A percentile compares a stretch with the other conserved stretches of the same genome.
These are phyloP conservation scores for Amanita pallidorosea DNA, from an alignment of 768 basidiomycete genomes.

Conservation along the genomic window DNA sequence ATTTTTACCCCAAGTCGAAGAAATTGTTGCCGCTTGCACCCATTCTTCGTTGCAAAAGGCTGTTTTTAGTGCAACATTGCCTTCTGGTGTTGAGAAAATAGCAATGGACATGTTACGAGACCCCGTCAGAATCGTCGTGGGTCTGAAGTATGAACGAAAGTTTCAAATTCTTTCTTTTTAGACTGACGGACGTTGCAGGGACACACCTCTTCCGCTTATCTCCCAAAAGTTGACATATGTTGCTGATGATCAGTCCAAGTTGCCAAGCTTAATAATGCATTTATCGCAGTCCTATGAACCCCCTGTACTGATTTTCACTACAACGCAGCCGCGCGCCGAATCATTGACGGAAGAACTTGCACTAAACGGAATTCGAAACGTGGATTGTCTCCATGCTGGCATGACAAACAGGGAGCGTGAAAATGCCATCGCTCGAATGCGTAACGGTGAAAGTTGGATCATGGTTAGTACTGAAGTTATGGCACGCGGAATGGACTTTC, in stretches of 20 bases:
- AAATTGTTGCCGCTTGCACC: slow-evolving; percentile 72
- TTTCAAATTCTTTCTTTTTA: background rate
- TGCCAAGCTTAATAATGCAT: slow-evolving; percentile 77
- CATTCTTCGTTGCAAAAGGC: slow-evolving; percentile 67
- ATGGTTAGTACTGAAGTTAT: slow-evolving; percentile 96
- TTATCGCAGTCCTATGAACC: slow-evolving; percentile 79
- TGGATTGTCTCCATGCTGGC: slow-evolving; percentile 87
- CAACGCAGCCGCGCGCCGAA: slow-evolving; percentile 75
- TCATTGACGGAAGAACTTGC: slow-evolving; percentile 76
- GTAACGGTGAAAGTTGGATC: slow-evolving; percentile 86
- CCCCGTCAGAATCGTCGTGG: slow-evolving; percentile 91
- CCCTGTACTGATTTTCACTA: slow-evolving; percentile 86
- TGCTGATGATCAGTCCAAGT: slow-evolving; percentile 88
- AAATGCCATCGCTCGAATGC: slow-evolving; percentile 76
- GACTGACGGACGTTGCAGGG: slow-evolving; percentile 35
- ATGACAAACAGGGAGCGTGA: slow-evolving; percentile 83
- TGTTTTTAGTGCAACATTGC: slow-evolving; percentile 92
- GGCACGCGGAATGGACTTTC: slow-evolving; percentile 98
- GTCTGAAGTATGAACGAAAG: slow-evolving; percentile 65
- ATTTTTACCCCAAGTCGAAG: slow-evolving; percentile 82
- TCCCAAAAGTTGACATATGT: slow-evolving; percentile 84
- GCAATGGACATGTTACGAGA: slow-evolving; percentile 79
- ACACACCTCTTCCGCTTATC: slow-evolving; percentile 90
- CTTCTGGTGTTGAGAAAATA: slow-evolving; percentile 76
- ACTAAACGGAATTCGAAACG: slow-evolving; percentile 66